A percentile compares a stretch with the other conserved stretches of the same genome.
phyloP scores from a whole-genome alignment of 2,329 filamentous ascomycete species.

The Fusarium sulawesiense region DNA sequence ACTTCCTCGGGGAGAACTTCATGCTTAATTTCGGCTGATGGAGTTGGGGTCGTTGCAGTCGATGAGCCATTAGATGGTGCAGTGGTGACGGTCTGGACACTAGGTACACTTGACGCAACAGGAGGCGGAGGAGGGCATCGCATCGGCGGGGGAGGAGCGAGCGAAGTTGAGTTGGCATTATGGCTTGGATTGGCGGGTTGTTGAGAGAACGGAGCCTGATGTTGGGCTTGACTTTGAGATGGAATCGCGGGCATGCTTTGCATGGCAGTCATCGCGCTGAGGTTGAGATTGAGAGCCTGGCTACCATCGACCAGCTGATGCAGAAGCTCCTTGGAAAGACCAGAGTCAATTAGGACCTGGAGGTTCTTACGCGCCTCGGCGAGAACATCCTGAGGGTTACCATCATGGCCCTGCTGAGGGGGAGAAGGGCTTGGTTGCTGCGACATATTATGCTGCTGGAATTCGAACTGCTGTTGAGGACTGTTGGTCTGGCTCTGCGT shows the following conservation, averaged over 20 bases:
- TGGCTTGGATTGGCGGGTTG: conserved; percentile 34
- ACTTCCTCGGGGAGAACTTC: conserved; percentile 48
- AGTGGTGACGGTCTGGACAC: conserved; percentile 34
- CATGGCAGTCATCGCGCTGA: conserved; percentile 32
- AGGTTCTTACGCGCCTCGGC: conserved; percentile 59
- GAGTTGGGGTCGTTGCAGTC: conserved; percentile 41
- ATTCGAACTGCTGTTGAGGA: conserved; percentile 42
- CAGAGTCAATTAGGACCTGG: conserved; percentile 59
- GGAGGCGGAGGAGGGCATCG: conserved; percentile 51
- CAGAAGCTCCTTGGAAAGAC: conserved; percentile 57
- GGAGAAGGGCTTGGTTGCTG: conserved; percentile 43
- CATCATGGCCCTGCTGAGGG: conserved; percentile 47
- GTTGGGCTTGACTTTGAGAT: conserved; percentile 28
- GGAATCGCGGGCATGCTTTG: conserved; percentile 25
- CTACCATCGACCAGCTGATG: conserved; percentile 56
- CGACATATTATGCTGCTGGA: conserved; percentile 41
- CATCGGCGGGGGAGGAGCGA: conserved; percentile 48
- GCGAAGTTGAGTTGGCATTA: conserved; percentile 36
- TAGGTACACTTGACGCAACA: conserved; percentile 36
- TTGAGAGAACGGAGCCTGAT: conserved; percentile 34
- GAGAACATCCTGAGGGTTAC: conserved; percentile 57
- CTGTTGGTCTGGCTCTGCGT: conserved; percentile 40
- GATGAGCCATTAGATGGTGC: conserved; percentile 38
- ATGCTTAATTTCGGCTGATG: conserved; percentile 47
- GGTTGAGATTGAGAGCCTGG: conserved; percentile 48